phyloP scores from a whole-genome alignment of 257 asterid species.

The Lycium barbarum region DNA sequence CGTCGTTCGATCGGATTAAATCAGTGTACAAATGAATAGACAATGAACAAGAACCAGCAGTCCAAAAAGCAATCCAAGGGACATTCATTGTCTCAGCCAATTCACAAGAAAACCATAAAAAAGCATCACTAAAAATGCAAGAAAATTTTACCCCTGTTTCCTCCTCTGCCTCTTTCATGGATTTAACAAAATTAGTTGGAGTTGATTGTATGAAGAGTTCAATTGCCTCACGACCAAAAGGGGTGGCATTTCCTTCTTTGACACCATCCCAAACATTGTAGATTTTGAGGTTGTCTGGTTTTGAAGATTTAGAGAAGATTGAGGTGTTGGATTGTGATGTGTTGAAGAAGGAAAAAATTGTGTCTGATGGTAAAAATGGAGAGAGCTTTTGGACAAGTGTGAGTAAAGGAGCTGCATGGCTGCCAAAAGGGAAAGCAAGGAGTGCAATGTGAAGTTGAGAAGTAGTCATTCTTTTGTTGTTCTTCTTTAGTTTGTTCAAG shows the following conservation, averaged over 20 bases:
- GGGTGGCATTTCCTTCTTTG: slow-evolving; percentile 42
- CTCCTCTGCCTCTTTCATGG: slow-evolving; percentile 48
- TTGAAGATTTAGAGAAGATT: slow-evolving; percentile 20
- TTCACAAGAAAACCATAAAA: slow-evolving; percentile 63
- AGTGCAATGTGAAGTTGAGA: slow-evolving; percentile 59
- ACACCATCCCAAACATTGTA: slow-evolving; percentile 66
- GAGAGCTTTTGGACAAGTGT: slow-evolving; percentile 57
- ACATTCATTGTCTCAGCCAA: slow-evolving; percentile 58
- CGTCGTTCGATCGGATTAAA: slow-evolving; percentile 39
- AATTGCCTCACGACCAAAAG: slow-evolving; percentile 52
- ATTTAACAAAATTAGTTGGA: slow-evolving; percentile 58
- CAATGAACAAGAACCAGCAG: slow-evolving; percentile 61
- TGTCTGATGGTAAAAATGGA: slow-evolving; percentile 43
- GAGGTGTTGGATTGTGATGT: slow-evolving; percentile 47
- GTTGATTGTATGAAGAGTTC: slow-evolving; percentile 55
- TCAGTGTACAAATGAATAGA: slow-evolving; percentile 64
- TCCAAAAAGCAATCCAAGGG: slow-evolving; percentile 79
- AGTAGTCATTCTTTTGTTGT: background rate
- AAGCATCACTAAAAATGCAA: slow-evolving; percentile 69
- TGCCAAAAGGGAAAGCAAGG: slow-evolving; percentile 81
- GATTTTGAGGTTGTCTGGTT: slow-evolving; percentile 38
- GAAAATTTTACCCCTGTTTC: slow-evolving; percentile 51
- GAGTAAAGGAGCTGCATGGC: slow-evolving; percentile 71
- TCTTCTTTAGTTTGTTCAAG: background rate
- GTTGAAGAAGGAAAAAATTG: slow-evolving; percentile 64